These are phyloP conservation scores for Oenanthe javanica DNA, from an alignment of 140 eudicot species.

Conservation along the genomic window DNA sequence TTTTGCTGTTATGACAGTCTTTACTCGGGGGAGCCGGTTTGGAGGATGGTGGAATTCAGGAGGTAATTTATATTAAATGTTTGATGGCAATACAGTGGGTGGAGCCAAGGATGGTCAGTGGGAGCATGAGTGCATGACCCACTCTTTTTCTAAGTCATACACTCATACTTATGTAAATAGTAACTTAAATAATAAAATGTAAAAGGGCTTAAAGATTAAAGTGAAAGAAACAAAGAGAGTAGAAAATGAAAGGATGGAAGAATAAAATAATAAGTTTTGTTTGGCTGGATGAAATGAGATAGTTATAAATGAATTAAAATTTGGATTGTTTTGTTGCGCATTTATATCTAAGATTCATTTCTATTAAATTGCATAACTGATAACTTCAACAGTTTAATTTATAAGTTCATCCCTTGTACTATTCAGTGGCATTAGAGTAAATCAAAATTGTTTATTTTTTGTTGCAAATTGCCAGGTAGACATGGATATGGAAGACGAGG, in stretches of 20 bases:
- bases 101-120: neutral
- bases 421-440: neutral
- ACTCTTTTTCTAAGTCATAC: neutral
- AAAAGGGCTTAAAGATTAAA: neutral
- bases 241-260: neutral
- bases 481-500: constrained; percentile 94
- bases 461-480: constrained; percentile 56
- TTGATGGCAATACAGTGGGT: neutral
- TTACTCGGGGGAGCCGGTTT: constrained; percentile 74
- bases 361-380: neutral
- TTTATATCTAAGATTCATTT: neutral
- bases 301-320: neutral
- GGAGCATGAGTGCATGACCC: neutral
- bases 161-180: neutral
- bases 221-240: neutral
- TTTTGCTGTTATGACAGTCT: constrained; percentile 40
- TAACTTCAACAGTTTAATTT: neutral
- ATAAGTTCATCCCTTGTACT: neutral
- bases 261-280: neutral
- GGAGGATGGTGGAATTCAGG: constrained; percentile 73
- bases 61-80: constrained; percentile 42
- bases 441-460: constrained; percentile 12
- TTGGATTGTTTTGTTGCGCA: neutral
- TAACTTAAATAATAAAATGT: neutral
- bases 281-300: constrained; percentile 2